Conservation (phyloP, 2,329 filamentous ascomycete species). For the Alternaria dauci region DNA sequence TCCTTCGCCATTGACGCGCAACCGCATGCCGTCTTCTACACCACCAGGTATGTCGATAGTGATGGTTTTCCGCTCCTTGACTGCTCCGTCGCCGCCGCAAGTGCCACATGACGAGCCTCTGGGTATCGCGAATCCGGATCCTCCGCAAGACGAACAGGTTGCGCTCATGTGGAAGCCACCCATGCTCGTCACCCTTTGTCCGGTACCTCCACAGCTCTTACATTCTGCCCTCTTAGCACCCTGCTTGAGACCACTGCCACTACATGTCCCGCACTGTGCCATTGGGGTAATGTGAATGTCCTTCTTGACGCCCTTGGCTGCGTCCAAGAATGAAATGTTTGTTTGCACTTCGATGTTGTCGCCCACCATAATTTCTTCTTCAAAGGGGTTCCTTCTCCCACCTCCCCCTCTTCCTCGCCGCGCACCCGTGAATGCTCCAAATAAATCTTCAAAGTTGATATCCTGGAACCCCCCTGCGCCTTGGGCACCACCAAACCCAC, state of each 20-base stretch:
- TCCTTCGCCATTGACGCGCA: conserved; percentile 85
- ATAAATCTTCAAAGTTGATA: conserved; percentile 96
- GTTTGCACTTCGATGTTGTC: conserved; percentile 96
- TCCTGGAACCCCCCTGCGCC: conserved; percentile 73
- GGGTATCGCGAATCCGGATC: conserved; percentile 78
- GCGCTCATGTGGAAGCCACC: conserved; percentile 96
- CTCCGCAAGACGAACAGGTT: conserved; percentile 83
- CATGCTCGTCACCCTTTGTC: conserved; percentile 86
- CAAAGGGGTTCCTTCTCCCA: conserved; percentile 72
- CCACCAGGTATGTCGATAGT: conserved; percentile 92
- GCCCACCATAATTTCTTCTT: conserved; percentile 84
- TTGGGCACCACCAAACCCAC: conserved; percentile 51
- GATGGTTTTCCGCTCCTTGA: conserved; percentile 82
- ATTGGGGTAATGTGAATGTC: conserved; percentile 87
- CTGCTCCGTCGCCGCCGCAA: conserved; percentile 84
- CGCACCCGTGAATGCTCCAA: conserved; percentile 80
- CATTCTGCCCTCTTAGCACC: conserved; percentile 78
- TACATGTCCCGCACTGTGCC: conserved; percentile 81
- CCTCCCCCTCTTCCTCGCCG: conserved; percentile 58
- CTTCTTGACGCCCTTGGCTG: conserved; percentile 88
- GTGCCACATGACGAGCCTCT: conserved; percentile 80
- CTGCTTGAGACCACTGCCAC: conserved; percentile 82
- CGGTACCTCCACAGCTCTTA: conserved; percentile 83
- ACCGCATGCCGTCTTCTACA: conserved; percentile 94
- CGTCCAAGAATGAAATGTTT: conserved; percentile 94